Percentiles rank a stretch among this genome's conserved stretches.
Conservation (phyloP, 768 basidiomycete species). For the Roridomyces roridus region DNA sequence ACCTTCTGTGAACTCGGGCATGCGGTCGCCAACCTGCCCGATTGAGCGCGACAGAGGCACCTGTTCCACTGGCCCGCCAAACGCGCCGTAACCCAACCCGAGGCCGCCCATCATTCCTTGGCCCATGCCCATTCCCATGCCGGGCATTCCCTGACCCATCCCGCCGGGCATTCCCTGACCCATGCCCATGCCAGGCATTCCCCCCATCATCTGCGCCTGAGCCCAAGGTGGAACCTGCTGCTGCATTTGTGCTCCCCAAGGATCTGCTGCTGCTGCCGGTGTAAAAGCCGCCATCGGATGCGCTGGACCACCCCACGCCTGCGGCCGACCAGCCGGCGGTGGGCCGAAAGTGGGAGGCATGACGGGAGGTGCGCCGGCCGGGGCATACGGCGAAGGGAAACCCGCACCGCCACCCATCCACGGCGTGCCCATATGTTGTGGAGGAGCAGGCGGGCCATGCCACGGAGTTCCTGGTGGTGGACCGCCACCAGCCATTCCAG, state of each 20-base stretch:
- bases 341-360: conserved; percentile 6
- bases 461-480: conserved; percentile 11
- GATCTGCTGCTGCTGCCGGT: conserved; percentile 9
- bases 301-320: conserved; percentile 1
- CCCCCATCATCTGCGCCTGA: conserved; percentile 3
- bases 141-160: conserved; percentile 10
- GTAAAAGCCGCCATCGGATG: conserved; percentile 14
- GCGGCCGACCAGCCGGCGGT: background rate
- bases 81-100: conserved; percentile 12
- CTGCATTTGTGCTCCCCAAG: conserved; percentile 9
- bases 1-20: conserved; percentile 21
- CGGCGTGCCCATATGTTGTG: conserved; percentile 14
- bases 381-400: conserved; percentile 18
- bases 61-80: conserved; percentile 13
- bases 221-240: conserved; percentile 18
- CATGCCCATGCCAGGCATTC: conserved; percentile 5
- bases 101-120: conserved; percentile 1
- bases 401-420: conserved; percentile 12
- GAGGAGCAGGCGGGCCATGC: background rate
- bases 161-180: conserved; percentile 1
- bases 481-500: background rate
- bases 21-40: conserved; percentile 23
- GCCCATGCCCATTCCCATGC: conserved; percentile 1
- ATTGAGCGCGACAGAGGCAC: conserved; percentile 20
- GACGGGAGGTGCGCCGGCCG: conserved; percentile 3